Base-by-base conservation (phyloP, 2,329 filamentous ascomycete species). In the Apiospora aurea region DNA sequence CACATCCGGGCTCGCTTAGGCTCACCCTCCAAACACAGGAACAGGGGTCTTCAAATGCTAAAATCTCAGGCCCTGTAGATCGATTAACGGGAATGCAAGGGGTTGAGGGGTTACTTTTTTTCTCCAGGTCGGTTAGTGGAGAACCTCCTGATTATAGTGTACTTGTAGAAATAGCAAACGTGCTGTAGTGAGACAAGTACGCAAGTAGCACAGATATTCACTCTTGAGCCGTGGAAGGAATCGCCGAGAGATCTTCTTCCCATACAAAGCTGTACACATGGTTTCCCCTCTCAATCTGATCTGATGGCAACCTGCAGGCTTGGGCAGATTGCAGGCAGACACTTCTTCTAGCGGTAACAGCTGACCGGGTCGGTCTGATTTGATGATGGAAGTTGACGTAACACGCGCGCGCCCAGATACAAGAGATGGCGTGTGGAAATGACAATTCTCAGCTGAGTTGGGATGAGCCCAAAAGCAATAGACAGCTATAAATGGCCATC, bases 61-160 rank as follows among this genome's bases (percentile, higher is more conserved):
- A 61, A 61, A 61, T 61, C 53, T 61, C 53, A 61, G 53, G 26
- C 53, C 53, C 53, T 61, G 53, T 61, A 61, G 57, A 64, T 64
- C 34, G 34, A 64, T 64, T 64, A 64, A 64, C 34, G 57, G 57
- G 57, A 64, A 64, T 41, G 34, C 29, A 64, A 64, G 34, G 57
- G 57, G 57, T 41, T 41, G 41, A 64, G 34, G 57, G 57, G 57
- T 64, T 41, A n/a, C 34, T 41, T 64, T 38, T 38, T 41, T 64
- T 61, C 53, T 61, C 53, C 53, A 61, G 57, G 57, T 64, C 34
- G 21, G 14, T 21, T n/a, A n/a, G 57, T 41, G 57, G 57, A 34
- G 57, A 64, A 64, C 34, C 18, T 41, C 29, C 57, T 64, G 57
- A 64, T 61, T 38, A 49, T 49, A 38, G 34, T 38, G 46, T 41